These are phyloP conservation scores for Umbelopsis isabellina DNA, from an alignment of 192 early-diverging fungal genomes.

Conservation along the genomic window DNA sequence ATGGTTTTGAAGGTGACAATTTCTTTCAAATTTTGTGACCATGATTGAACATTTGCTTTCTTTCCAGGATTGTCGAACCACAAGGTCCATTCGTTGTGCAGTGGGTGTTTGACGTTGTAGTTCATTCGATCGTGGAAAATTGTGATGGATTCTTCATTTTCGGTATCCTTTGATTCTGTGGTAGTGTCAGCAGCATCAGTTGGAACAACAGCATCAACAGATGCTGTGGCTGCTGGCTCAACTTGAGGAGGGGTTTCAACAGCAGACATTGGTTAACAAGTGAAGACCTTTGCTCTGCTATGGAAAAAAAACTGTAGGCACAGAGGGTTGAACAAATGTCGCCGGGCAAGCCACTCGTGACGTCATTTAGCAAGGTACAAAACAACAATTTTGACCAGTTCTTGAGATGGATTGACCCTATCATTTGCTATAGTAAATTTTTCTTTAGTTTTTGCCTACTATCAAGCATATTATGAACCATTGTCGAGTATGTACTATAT, in stretches of 20 bases:
- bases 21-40: conserved; percentile 86
- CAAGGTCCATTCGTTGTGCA: conserved; percentile 89
- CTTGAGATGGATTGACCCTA: too few relatives aligned
- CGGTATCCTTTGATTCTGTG: conserved; percentile 14
- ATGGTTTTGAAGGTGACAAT: conserved; percentile 92
- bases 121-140: conserved; percentile 68
- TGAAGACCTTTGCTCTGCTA: conserved; percentile 8
- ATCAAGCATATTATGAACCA: too few relatives aligned
- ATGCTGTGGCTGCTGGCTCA: not conserved
- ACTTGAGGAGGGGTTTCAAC: conserved; percentile 9
- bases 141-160: conserved; percentile 43
- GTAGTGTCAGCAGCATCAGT: conserved; percentile 7
- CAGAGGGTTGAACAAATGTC: too few relatives aligned
- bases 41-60: conserved; percentile 74
- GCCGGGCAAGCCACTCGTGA: conserved; percentile 15
- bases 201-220: not conserved
- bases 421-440: too few relatives aligned
- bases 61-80: conserved; percentile 92
- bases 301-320: not conserved
- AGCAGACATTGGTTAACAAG: not conserved
- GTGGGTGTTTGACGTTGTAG: conserved; percentile 86
- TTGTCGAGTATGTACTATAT: too few relatives aligned
- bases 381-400: too few relatives aligned
- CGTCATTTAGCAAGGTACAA: not conserved
- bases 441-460: too few relatives aligned